Percentiles rank a stretch among this genome's conserved stretches.
Evolutionary conservation across 2,329 filamentous ascomycete species (phyloP).

Genomic region (Plenodomus biglobosus): DNA sequence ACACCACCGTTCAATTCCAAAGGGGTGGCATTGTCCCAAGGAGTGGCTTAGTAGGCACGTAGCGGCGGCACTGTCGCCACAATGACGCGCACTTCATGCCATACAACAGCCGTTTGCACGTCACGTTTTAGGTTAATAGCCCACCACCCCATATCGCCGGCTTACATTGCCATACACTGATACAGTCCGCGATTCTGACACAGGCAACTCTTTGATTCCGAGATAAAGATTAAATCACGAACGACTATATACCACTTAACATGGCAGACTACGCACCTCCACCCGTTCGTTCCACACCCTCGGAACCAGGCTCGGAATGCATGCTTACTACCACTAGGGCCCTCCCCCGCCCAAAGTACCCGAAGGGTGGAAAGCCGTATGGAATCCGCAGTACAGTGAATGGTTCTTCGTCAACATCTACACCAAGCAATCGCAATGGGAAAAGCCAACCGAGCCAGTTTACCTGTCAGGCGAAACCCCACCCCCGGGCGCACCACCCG

Average conservation of each 20-base stretch:
- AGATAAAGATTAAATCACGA: no score
- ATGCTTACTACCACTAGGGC: constrained; percentile 31
- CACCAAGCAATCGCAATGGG: constrained; percentile 90
- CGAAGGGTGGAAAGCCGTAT: constrained; percentile 82
- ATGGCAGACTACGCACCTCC: constrained; percentile 44
- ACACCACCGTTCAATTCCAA: neutral
- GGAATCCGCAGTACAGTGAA: constrained; percentile 84
- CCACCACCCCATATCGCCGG: constrained; percentile 11
- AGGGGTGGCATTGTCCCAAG: neutral
- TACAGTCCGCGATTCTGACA: no score
- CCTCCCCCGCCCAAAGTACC: constrained; percentile 65
- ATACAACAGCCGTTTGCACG: constrained; percentile 4
- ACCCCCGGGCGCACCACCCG: constrained; percentile 66
- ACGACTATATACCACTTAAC: no score
- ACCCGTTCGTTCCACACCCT: constrained; percentile 24
- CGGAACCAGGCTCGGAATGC: constrained; percentile 3
- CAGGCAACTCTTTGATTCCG: no score
- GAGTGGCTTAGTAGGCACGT: constrained; percentile 19
- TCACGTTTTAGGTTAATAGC: constrained; percentile 13
- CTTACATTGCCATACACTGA: constrained; percentile 3
- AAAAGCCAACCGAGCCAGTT: constrained; percentile 72
- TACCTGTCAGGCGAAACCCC: constrained; percentile 52
- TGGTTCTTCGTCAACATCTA: constrained; percentile 92
- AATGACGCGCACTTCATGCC: constrained; percentile 23
- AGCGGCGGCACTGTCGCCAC: constrained; percentile 18